Conservation (phyloP, 805 yeast species). For the Nakazawaea siamensis region DNA sequence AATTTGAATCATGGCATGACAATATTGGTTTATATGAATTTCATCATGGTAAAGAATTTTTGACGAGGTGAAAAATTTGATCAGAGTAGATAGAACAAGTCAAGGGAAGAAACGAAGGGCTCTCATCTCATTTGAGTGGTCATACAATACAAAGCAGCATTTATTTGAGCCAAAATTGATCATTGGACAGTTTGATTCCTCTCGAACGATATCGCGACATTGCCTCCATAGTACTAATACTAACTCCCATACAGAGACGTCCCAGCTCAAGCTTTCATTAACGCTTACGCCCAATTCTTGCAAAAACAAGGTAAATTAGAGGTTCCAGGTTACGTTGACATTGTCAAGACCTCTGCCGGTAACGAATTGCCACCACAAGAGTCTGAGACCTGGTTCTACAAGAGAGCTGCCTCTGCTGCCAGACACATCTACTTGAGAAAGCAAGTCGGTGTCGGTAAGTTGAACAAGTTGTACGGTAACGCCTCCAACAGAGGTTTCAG, state of each 20-base stretch:
- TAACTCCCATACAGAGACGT: conserved; percentile 85
- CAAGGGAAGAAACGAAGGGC: too few species aligned
- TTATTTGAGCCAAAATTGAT: too few species aligned
- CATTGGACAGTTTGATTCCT: too few species aligned
- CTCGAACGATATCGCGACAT: too few species aligned
- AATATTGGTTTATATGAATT: too few species aligned
- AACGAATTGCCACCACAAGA: conserved; percentile 99
- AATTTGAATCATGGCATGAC: too few species aligned
- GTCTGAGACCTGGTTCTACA: conserved; percentile 99
- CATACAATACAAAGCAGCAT: too few species aligned
- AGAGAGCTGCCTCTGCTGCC: conserved; percentile 99
- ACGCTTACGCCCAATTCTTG: conserved; percentile 99
- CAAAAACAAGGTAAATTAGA: conserved; percentile 99
- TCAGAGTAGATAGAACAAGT: too few species aligned
- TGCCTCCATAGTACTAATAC: too few species aligned
- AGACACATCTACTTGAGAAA: conserved; percentile 99
- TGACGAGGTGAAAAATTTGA: too few species aligned
- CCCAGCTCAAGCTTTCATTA: conserved; percentile 99
- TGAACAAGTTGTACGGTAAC: conserved; percentile 99
- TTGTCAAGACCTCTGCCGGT: conserved; percentile 98
- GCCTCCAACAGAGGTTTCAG: conserved; percentile 98
- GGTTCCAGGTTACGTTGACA: conserved; percentile 99
- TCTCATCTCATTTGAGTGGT: too few species aligned
- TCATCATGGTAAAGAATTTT: too few species aligned
- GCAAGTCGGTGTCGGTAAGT: conserved; percentile 98